Evolutionary conservation across 495 filamentous ascomycete species (phyloP), one percentile per base, ranked within the genome.

Genomic region (Filosporella fistucella): DNA sequence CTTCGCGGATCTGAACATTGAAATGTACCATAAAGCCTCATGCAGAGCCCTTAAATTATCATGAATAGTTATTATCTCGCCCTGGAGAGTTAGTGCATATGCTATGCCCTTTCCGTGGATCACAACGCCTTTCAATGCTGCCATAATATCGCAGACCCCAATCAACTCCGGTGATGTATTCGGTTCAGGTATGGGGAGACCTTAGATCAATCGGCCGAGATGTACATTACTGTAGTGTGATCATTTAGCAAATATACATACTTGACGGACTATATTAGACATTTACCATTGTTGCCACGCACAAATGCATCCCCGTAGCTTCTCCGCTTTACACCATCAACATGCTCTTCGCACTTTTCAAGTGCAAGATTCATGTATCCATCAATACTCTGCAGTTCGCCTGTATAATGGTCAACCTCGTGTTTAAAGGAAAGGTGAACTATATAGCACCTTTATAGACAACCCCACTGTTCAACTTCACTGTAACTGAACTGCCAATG

Each of bases 291-390:
- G 65, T 98, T 98, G 51, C 93, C 93, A 56, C 93, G 76, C 14
- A 98, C 84, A 61, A 98, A 98, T 23, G 94, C 89, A 71, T 98
- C 93, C 0, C 94, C 93, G 65, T 95, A 97, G 34, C 71, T 85
- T 56, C 86, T 76, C 53, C 81, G 78, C 60, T 88, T 76, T 48
- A 79, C 80, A 21, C 91, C 94, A 60, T 90, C 82, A 40, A 93
- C 85, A 58, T 81, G 89, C 68, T 98, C 94, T 51, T 89, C 84
- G 0, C 89, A 91, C 65, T 95, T 91, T 62, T 97, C 93, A 2
- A 98, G 76, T 16, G 93, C 89, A 54, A 98, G 94, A 64, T 98
- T 97, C 93, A 98, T 97, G 63, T 96, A 98, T 30, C 94, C 94
- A 63, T 98, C 93, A 34, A 97, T 90, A 0, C 89, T 95, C 58